phyloP scores from a whole-genome alignment of 2,329 filamentous ascomycete species.

The Gyromitra esculenta region DNA sequence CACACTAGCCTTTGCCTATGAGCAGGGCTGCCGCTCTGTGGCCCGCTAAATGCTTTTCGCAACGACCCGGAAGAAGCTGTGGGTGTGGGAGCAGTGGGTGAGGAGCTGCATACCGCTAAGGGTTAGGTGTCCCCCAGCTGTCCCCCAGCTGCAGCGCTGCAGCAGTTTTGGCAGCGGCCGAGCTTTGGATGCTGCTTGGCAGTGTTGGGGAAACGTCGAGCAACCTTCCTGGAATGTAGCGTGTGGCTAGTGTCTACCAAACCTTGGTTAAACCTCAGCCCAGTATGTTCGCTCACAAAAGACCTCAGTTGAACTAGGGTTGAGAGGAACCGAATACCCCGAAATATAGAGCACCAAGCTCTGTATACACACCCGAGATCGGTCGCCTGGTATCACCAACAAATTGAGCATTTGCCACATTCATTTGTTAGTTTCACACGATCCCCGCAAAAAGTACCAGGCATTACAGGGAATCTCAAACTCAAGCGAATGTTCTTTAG shows the following conservation, averaged over 20 bases:
- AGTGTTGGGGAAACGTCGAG: conserved; percentile 24
- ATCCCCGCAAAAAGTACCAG: not conserved
- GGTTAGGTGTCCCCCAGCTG: conserved; percentile 45
- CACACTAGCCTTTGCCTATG: conserved; percentile 45
- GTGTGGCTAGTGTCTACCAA: conserved; percentile 43
- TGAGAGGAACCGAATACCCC: not conserved
- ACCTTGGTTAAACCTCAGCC: conserved; percentile 49
- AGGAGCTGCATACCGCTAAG: conserved; percentile 52
- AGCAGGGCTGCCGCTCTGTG: conserved; percentile 51
- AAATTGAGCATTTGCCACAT: not conserved
- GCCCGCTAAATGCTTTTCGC: conserved; percentile 54
- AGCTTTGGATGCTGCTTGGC: conserved; percentile 39
- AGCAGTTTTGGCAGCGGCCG: conserved; percentile 47
- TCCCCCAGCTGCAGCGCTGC: conserved; percentile 17
- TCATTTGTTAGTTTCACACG: conserved; percentile 9
- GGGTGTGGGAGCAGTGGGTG: conserved; percentile 50
- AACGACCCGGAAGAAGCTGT: conserved; percentile 53
- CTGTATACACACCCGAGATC: not conserved
- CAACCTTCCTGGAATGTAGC: conserved; percentile 28
- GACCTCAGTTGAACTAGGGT: not conserved
- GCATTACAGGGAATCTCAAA: conserved; percentile 11
- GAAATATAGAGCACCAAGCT: not conserved
- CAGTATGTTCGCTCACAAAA: conserved; percentile 7
- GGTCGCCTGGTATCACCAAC: not conserved
- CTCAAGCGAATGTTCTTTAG: conserved; percentile 8